Evolutionary conservation across 2,329 filamentous ascomycete species (phyloP).

Genomic region (Amphichorda felina): DNA sequence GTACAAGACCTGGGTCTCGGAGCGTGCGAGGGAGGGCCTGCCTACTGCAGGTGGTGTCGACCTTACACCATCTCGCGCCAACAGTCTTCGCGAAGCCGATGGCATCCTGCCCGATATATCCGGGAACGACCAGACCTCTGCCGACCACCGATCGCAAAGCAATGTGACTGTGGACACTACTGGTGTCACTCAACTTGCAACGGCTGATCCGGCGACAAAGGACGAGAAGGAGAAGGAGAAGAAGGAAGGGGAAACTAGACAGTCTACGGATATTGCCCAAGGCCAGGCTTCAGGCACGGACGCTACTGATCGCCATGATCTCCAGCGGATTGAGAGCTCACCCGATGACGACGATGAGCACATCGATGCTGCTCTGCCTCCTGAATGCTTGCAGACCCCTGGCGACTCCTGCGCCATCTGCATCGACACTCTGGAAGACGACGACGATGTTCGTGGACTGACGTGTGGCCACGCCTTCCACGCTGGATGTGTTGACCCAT

Average conservation of each 20-base stretch:
- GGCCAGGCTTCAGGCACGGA: constrained; percentile 4
- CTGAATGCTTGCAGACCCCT: constrained; percentile 67
- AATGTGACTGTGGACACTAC: constrained; percentile 1
- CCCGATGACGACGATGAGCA: constrained; percentile 64
- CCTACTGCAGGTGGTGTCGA: constrained; percentile 77
- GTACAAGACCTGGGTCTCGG: constrained; percentile 90
- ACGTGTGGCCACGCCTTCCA: constrained; percentile 98
- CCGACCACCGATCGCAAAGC: neutral
- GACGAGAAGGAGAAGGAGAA: constrained; percentile 6
- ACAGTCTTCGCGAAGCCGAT: constrained; percentile 59
- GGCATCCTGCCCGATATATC: constrained; percentile 33
- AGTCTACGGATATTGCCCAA: constrained; percentile 11
- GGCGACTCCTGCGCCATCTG: constrained; percentile 96
- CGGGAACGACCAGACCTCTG: neutral
- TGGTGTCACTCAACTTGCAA: constrained; percentile 3
- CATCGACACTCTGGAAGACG: constrained; percentile 85
- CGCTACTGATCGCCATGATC: constrained; percentile 5
- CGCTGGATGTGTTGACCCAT: constrained; percentile 88
- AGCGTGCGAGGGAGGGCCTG: constrained; percentile 71
- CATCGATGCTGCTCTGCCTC: constrained; percentile 70
- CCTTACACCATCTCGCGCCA: constrained; percentile 58
- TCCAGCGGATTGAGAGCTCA: constrained; percentile 23
- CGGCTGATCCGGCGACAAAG: constrained; percentile 9
- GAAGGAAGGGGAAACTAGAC: constrained; percentile 8
- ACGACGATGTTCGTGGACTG: constrained; percentile 87